Base-by-base conservation (phyloP, 192 early-diverging fungal genomes). In the Thamnidium elegans region DNA sequence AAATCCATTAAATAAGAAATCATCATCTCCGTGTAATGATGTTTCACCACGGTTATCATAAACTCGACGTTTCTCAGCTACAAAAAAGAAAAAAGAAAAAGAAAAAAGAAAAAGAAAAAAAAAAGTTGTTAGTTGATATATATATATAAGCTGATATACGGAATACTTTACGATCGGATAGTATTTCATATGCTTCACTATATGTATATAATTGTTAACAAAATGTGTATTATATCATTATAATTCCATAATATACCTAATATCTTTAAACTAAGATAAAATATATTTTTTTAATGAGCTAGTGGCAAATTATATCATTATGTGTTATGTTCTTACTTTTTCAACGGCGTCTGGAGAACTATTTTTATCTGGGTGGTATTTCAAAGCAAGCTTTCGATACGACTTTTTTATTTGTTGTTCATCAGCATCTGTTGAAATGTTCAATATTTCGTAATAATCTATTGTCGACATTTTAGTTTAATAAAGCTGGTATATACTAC, bases 381-480 rank as follows among this genome's bases (percentile, higher is more conserved):
- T 70, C 23, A 88, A 64, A 7, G 85, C 86, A 39, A 81, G 66
- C 4, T 74, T 81, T 59, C 76, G 71, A 64, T 73, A 76, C 9
- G 68, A 71, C 56, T 73, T 58, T 21, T 97, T 99, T 68, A 99
- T 80, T 58, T 97, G 92, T 62, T 77, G 58, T 34, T 95, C 91
- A 52, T 78, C 81, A 56, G 90, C 92, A 11, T 54, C 58, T 9
- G 92, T 86, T 58, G 78, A 54, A 56, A 97, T 87, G 56, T 86
- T 96, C 34, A 99, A 85, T n/a, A 86, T 69, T 26, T 98, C 93
- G 81, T 99, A 99, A 54, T 58, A 58, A 44, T 58, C 56, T 23
- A 21, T 1, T 58, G 34, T 21, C 4, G 56, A 13, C 56, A 58
- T 58, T 58, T 43, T 4, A n/a, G 2, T 36, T 19, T 19, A 58